phyloP scores from a whole-genome alignment of 2,329 filamentous ascomycete genomes.

The Chalara sp. region DNA sequence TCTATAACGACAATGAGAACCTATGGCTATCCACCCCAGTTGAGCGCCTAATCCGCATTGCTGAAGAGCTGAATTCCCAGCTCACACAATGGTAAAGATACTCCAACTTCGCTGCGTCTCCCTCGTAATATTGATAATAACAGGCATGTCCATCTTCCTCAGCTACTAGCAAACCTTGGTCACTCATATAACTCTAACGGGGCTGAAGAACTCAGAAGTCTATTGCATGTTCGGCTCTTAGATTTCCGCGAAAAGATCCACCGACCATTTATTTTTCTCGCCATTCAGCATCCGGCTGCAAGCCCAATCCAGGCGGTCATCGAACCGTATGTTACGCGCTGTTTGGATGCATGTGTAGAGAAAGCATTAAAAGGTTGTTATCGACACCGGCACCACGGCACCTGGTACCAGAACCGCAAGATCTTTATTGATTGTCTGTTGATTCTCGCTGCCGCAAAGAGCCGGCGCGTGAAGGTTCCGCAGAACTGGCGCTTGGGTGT shows the following conservation, averaged over 20 bases:
- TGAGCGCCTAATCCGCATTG: not conserved
- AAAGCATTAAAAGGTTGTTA: not conserved
- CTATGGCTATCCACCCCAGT: not conserved
- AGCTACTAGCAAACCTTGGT: not conserved
- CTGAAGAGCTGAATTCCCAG: not conserved
- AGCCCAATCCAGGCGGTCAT: not conserved
- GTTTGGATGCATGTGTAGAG: not conserved
- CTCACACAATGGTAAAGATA: not conserved
- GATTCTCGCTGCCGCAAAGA: not conserved
- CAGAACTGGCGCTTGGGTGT: not conserved
- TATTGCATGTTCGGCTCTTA: not conserved
- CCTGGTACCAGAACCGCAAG: not conserved
- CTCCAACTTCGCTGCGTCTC: no score
- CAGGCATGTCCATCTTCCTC: not conserved
- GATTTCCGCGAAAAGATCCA: not conserved
- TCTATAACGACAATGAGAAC: slow-evolving; percentile 14
- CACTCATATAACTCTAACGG: not conserved
- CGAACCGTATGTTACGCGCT: not conserved
- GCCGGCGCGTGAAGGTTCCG: not conserved
- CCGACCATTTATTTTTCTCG: not conserved
- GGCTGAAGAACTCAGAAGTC: not conserved
- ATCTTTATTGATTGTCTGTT: not conserved
- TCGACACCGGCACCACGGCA: not conserved
- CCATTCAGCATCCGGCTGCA: not conserved
- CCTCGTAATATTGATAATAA: no score